These are phyloP conservation scores for Colletotrichum neosansevieriae DNA, from an alignment of 2,329 filamentous ascomycete species.

Conservation along the genomic window DNA sequence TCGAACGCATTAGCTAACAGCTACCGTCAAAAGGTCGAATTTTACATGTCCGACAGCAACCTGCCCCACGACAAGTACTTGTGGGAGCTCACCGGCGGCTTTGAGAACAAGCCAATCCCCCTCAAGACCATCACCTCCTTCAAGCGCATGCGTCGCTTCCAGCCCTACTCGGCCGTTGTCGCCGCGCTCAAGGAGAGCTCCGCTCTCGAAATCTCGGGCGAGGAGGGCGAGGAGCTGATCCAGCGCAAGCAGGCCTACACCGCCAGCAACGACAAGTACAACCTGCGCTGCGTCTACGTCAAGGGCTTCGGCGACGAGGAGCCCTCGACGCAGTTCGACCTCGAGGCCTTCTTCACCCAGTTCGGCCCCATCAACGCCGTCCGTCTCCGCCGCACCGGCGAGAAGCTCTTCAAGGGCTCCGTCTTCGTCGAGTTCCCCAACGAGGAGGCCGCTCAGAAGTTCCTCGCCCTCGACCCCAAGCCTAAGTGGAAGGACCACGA, in stretches of 20 bases:
- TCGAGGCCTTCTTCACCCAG: conserved; percentile 90
- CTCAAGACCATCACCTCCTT: conserved; percentile 85
- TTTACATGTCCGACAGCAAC: conserved; percentile 95
- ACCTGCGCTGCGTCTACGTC: conserved; percentile 84
- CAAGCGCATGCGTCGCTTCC: conserved; percentile 96
- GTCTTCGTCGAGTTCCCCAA: conserved; percentile 93
- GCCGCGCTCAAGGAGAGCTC: conserved; percentile 84
- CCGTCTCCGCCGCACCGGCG: conserved; percentile 82
- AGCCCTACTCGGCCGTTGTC: conserved; percentile 86
- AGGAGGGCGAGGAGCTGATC: conserved; percentile 77
- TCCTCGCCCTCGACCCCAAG: conserved; percentile 82
- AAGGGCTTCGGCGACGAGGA: conserved; percentile 93
- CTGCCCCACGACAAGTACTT: conserved; percentile 90
- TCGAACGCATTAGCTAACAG: conserved; percentile 7
- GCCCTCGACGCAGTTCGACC: conserved; percentile 89
- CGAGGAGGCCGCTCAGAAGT: conserved; percentile 82
- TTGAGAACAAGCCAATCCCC: conserved; percentile 83
- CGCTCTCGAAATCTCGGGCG: conserved; percentile 78
- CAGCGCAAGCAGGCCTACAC: conserved; percentile 80
- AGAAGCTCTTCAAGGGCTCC: conserved; percentile 91
- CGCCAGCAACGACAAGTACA: conserved; percentile 72
- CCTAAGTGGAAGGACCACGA: conserved; percentile 87
- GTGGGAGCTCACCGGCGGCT: conserved; percentile 80
- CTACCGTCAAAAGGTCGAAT: conserved; percentile 76
- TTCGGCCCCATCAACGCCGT: conserved; percentile 85